Evolutionary conservation across 2,329 filamentous ascomycete species (phyloP).

Genomic region (Botrytis squamosa): DNA sequence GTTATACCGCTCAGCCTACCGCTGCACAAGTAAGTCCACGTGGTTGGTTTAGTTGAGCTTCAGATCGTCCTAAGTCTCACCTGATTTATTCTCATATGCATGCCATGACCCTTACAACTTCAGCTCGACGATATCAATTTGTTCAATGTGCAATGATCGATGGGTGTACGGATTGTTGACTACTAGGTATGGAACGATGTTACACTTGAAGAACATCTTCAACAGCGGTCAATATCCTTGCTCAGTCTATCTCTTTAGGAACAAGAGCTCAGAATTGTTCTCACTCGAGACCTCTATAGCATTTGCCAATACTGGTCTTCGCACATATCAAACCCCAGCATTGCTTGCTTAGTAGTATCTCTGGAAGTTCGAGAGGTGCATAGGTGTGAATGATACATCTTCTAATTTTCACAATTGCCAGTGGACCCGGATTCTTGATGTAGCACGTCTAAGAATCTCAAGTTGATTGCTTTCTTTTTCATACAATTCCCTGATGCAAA

Average conservation of each 20-base stretch:
- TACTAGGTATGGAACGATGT: background rate
- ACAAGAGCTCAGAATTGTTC: background rate
- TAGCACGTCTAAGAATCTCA: background rate
- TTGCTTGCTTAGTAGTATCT: background rate
- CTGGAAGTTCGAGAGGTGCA: background rate
- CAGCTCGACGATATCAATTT: background rate
- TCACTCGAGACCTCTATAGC: background rate
- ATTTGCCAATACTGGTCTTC: background rate
- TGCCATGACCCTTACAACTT: background rate
- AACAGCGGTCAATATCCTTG: background rate
- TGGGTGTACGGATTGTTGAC: background rate
- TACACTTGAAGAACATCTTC: background rate
- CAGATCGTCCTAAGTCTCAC: background rate
- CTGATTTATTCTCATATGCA: background rate
- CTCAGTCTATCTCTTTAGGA: background rate
- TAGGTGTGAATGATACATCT: background rate
- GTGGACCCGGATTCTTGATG: background rate
- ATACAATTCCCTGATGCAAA: background rate
- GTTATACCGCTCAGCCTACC: no score
- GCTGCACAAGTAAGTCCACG: background rate
- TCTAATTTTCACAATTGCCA: background rate
- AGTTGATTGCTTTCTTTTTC: background rate
- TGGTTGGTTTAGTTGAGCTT: background rate
- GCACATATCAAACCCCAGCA: background rate
- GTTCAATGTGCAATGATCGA: background rate